These are phyloP conservation scores for Fusarium nematophilum DNA, from an alignment of 2,329 filamentous ascomycete genomes.

Conservation along the genomic window DNA sequence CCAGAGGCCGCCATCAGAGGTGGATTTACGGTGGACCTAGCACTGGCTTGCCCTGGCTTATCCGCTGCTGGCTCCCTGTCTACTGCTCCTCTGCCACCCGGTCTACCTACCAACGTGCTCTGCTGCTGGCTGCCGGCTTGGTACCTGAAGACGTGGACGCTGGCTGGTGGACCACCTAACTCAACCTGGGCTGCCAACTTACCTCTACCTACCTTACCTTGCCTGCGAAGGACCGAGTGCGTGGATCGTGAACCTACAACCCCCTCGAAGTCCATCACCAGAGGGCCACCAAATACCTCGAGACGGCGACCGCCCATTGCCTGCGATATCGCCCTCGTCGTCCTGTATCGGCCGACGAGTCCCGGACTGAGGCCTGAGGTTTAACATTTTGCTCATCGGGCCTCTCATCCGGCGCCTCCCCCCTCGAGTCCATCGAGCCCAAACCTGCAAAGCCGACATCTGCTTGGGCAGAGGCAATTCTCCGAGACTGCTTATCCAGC, in stretches of 20 bases:
- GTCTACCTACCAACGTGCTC: conserved; percentile 17
- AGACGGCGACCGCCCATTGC: conserved; percentile 40
- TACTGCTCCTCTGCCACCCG: too few species aligned
- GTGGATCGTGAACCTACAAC: conserved; percentile 46
- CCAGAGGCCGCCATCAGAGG: conserved; percentile 39
- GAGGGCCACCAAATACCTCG: conserved; percentile 33
- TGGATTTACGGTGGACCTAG: conserved; percentile 39
- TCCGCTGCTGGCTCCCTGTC: conserved; percentile 34
- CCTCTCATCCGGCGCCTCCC: conserved; percentile 27
- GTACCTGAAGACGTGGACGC: conserved; percentile 26
- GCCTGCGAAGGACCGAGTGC: conserved; percentile 33
- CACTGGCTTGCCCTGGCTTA: conserved; percentile 34
- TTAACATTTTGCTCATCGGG: conserved; percentile 31
- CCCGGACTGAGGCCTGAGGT: conserved; percentile 28
- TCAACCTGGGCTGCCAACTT: too few species aligned
- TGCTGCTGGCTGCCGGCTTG: conserved; percentile 6
- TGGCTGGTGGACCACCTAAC: conserved; percentile 3
- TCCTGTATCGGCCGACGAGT: conserved; percentile 29
- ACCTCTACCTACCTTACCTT: conserved; percentile 22
- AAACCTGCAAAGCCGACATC: conserved; percentile 40
- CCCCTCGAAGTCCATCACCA: conserved; percentile 37
- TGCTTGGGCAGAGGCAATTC: conserved; percentile 33
- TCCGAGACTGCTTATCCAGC: conserved; percentile 21
- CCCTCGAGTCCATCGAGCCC: conserved; percentile 30
- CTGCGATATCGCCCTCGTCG: conserved; percentile 17